phyloP scores from a whole-genome alignment of 1,139 yeast species.

The Sugiyamaella grinbergsii region DNA sequence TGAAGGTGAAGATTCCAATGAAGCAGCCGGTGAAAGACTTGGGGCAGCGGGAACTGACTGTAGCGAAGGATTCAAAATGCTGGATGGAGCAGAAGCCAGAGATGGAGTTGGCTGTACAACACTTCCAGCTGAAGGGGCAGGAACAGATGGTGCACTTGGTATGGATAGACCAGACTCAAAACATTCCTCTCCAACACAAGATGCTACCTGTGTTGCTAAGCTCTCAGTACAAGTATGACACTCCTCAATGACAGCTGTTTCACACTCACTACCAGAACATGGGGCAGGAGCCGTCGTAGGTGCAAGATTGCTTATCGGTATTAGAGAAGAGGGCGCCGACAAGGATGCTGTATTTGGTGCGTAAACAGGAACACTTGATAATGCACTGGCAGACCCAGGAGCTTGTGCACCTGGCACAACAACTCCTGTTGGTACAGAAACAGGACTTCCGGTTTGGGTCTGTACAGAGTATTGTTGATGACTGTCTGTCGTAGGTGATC shows the following conservation, averaged over 20 bases:
- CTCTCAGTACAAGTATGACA: not conserved
- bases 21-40: not conserved
- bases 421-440: conserved; percentile 20
- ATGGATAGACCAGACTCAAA: too few species aligned
- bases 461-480: conserved; percentile 5
- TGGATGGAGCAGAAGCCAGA: not conserved
- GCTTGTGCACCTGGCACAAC: conserved; percentile 19
- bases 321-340: conserved; percentile 15
- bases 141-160: not conserved
- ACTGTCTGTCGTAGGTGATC: not conserved
- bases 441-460: conserved; percentile 14
- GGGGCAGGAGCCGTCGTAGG: conserved; percentile 9
- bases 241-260: not conserved
- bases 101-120: not conserved
- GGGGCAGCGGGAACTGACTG: not conserved
- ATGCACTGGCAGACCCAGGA: conserved; percentile 16
- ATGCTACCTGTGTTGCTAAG: not conserved
- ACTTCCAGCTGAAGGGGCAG: not conserved
- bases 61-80: not conserved
- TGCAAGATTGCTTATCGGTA: conserved; percentile 14
- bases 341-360: conserved; percentile 13
- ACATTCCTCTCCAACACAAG: conserved; percentile 7
- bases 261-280: conserved; percentile 4
- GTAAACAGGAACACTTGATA: conserved; percentile 18
- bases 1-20: not conserved